Evolutionary conservation across 768 basidiomycete genomes (phyloP), one percentile per base, ranked within the genome.

Genomic region (Macrolepiota fuliginosa): DNA sequence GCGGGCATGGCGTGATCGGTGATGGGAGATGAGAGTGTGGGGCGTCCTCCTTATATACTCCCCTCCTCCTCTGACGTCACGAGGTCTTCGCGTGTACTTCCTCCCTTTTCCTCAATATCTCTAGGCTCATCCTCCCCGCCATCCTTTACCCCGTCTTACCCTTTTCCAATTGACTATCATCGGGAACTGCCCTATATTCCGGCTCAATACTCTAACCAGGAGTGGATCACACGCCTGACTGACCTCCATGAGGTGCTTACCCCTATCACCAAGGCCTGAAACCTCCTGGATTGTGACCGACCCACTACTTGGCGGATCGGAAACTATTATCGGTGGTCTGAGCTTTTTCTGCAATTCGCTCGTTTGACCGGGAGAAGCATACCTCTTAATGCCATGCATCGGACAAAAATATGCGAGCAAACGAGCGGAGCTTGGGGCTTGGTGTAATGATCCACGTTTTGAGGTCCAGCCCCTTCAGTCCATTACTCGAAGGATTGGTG

Each of bases 1-100:
- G 58, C 58, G 50, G 58, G 58, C 58, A 59, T 59, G 50, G 58
- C 49, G 50, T 58, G 56, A 58, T 59, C 58, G 58, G 58, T 59
- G 58, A 59, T 59, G 47, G 58, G 37, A 51, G 36, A 42, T 51
- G 58, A n/a, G 36, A 29, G 15, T n/a, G 49, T 56, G 42, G 56
- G 19, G 32, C 27, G n/a, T 40, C 45, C 36, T 35, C 49, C 29
- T 59, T 59, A 59, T 59, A 59, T 51, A 59, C 47, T 42, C 22
- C 47, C 49, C 27, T 35, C 39, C 17, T 25, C 25, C 37, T 37
- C 58, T 59, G 58, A 59, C 58, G 58, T 59, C 58, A 59, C 50
- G 50, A 49, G 54, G 54, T 40, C 25, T 56, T 40, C 40, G 54
- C 54, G 54, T 56, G 54, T 51, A 25, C 49, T 13, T 51, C 17